Base-by-base conservation (phyloP, 78 protist genomes). In the Protostelium mycophagum region DNA sequence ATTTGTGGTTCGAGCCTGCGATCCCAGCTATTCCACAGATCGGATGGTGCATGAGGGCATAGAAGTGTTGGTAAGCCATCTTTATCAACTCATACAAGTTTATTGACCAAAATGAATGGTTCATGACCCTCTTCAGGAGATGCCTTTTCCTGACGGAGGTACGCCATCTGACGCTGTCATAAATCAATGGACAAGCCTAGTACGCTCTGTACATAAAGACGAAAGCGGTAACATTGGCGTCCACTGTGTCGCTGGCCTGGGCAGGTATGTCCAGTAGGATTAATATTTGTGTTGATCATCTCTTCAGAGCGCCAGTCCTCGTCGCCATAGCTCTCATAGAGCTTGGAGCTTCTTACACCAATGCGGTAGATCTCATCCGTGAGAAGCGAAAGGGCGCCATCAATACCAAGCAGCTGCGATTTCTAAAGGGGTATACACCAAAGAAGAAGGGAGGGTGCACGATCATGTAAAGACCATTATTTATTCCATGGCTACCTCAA, bases 181-280 rank as follows among this genome's bases (percentile, higher is more conserved):
- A 1, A 37, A 51, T 29, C 83, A 36, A 83, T 94, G 94, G 93
- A 51, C 73, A 16, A 51, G 31, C 16, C 73, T 51, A 5, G 73
- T 51, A 5, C 73, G 73, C 5, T 25, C 73, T 25, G 73, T 51
- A 51, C 16, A 51, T 16, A 51, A 51, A 16, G 73, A 51, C 16
- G 73, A 51, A 51, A 16, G 73, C 16, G 5, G 73, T 51, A 5
- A 51, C 73, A 85, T 94, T 38, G 96, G 94, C 1, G 91, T 94
- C 25, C 96, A 94, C 63, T 94, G 96, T 39, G 94, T 91, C n/a
- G 94, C 94, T 23, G 96, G 96, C 31, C 94, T 94, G 35, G 96
- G 96, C 0, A 51, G 73, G 73, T 51, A 16, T 16, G 34, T 38
- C 0, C 0, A 9, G 34, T 1, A 16, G 38, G 1, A 29, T 5